phyloP scores from a whole-genome alignment of 2,329 filamentous ascomycete genomes.

The Furcasterigmium furcatum region DNA sequence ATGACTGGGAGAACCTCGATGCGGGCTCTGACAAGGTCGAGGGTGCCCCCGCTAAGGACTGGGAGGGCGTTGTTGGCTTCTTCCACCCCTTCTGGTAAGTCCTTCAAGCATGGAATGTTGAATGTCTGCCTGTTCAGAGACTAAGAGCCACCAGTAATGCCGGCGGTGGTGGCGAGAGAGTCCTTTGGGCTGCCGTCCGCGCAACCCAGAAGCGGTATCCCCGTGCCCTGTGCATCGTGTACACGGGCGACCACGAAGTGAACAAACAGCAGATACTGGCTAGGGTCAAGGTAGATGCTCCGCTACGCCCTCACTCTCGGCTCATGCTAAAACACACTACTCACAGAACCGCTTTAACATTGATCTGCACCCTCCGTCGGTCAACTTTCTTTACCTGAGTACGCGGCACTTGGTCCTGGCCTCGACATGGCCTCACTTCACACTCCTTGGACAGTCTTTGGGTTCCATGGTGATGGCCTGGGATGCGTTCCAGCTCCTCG shows the following conservation, averaged over 20 bases:
- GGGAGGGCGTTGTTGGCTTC: conserved; percentile 87
- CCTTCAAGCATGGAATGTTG: background rate
- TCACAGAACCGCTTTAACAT: conserved; percentile 87
- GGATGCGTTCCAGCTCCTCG: conserved; percentile 88
- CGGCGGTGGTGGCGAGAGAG: conserved; percentile 90
- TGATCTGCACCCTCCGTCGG: conserved; percentile 73
- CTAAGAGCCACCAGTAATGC: conserved; percentile 65
- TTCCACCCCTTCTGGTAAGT: conserved; percentile 94
- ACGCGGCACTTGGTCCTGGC: conserved; percentile 84
- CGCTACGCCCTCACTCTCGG: conserved; percentile 4
- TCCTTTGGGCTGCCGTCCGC: conserved; percentile 92
- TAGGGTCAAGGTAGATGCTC: conserved; percentile 62
- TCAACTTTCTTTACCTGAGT: conserved; percentile 87
- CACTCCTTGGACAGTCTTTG: conserved; percentile 87
- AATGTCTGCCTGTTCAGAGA: background rate
- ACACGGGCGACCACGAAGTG: conserved; percentile 91
- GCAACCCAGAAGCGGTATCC: conserved; percentile 89
- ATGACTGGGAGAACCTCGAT: conserved; percentile 70
- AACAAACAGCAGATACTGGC: conserved; percentile 76
- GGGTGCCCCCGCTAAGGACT: conserved; percentile 46
- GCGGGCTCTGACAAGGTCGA: conserved; percentile 27
- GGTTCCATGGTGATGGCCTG: conserved; percentile 85
- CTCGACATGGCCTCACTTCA: conserved; percentile 87
- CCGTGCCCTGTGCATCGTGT: conserved; percentile 84
- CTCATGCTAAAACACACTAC: conserved; percentile 7